phyloP scores from a whole-genome alignment of 2,329 filamentous ascomycete genomes.

The Aspergillus fumigatiaffinis region DNA sequence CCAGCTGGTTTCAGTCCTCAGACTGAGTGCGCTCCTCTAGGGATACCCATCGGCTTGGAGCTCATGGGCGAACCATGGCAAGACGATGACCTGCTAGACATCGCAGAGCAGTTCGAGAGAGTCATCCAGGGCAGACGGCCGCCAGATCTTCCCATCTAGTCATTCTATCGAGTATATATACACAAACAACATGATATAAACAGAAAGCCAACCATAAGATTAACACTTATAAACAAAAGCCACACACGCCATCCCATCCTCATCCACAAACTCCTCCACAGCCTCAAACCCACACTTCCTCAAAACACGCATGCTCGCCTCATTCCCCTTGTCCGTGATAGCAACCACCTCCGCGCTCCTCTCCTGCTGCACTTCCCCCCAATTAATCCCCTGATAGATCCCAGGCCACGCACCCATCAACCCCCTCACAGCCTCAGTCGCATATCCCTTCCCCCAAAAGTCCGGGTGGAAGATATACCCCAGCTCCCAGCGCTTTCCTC shows the following conservation, averaged over 20 bases:
- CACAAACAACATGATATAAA: not conserved
- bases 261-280: slow-evolving; percentile 6
- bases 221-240: not conserved
- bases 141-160: slow-evolving; percentile 37
- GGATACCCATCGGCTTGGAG: slow-evolving; percentile 63
- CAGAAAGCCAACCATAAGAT: not conserved
- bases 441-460: slow-evolving; percentile 55
- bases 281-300: slow-evolving; percentile 34
- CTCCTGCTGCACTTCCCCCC: not conserved
- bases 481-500: slow-evolving; percentile 34
- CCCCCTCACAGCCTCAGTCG: slow-evolving; percentile 53
- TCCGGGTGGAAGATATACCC: slow-evolving; percentile 56
- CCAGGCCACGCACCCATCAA: slow-evolving; percentile 45
- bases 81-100: slow-evolving; percentile 51
- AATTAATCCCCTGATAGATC: not conserved
- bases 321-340: slow-evolving; percentile 49
- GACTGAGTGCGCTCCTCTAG: slow-evolving; percentile 49
- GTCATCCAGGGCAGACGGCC: slow-evolving; percentile 45
- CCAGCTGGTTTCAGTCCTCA: slow-evolving; percentile 47
- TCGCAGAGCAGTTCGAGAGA: slow-evolving; percentile 51
- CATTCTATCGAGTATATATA: not conserved
- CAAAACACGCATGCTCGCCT: slow-evolving; percentile 54
- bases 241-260: slow-evolving; percentile 4
- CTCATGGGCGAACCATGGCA: slow-evolving; percentile 56
- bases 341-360: slow-evolving; percentile 46